A percentile compares a stretch with the other conserved stretches of the same genome.
These are phyloP conservation scores for Leccinum broughii DNA, from an alignment of 768 basidiomycete genomes.

Conservation along the genomic window DNA sequence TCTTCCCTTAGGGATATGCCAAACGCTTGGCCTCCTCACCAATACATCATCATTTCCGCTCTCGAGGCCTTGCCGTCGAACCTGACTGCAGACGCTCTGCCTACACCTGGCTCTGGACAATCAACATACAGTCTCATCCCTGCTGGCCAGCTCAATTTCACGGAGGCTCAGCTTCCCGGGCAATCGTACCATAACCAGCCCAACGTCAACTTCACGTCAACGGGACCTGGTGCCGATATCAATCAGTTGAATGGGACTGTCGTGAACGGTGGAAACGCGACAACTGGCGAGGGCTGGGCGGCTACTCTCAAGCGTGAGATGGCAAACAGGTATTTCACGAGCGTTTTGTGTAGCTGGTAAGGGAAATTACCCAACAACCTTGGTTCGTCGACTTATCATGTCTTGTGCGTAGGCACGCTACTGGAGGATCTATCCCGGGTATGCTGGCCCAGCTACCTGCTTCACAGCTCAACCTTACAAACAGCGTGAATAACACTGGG, in stretches of 20 bases:
- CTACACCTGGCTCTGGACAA: slow-evolving; percentile 48
- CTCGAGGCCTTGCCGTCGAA: slow-evolving; percentile 74
- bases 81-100: slow-evolving; percentile 58
- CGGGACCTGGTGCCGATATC: slow-evolving; percentile 60
- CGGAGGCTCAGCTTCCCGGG: slow-evolving; percentile 67
- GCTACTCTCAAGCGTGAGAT: slow-evolving; percentile 64
- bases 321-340: slow-evolving; percentile 82
- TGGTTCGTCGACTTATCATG: background rate
- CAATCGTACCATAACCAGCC: slow-evolving; percentile 52
- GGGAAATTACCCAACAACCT: slow-evolving; percentile 9
- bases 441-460: slow-evolving; percentile 70
- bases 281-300: slow-evolving; percentile 63
- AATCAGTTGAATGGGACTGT: slow-evolving; percentile 57
- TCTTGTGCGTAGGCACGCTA: slow-evolving; percentile 60
- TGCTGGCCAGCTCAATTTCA: slow-evolving; percentile 74
- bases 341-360: slow-evolving; percentile 88
- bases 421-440: slow-evolving; percentile 79
- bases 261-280: slow-evolving; percentile 67
- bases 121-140: slow-evolving; percentile 73
- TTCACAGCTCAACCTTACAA: slow-evolving; percentile 66
- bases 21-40: slow-evolving; percentile 88
- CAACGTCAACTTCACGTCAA: slow-evolving; percentile 48
- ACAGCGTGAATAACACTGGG: slow-evolving; percentile 66
- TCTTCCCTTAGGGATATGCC: slow-evolving; percentile 64
- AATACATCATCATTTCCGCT: slow-evolving; percentile 77